These are phyloP conservation scores for Saccharomycopsis fermentans DNA, from an alignment of 805 yeast genomes.

Conservation along the genomic window DNA sequence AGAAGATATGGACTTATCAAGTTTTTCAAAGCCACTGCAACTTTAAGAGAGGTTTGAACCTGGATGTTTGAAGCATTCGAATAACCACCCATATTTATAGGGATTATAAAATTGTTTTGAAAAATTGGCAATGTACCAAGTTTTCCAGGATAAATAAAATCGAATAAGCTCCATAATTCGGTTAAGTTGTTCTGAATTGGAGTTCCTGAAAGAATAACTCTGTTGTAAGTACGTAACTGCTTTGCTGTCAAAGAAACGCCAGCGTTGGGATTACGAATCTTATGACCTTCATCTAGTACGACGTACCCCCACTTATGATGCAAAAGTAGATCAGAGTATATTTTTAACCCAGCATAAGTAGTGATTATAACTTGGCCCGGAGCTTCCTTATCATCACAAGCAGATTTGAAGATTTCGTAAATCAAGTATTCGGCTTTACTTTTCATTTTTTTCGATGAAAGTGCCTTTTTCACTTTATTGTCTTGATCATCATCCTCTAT, in stretches of 20 bases:
- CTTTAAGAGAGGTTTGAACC: constrained; percentile 91
- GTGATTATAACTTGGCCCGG: constrained; percentile 80
- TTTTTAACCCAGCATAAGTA: constrained; percentile 77
- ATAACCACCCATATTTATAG: constrained; percentile 95
- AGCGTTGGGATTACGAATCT: constrained; percentile 88
- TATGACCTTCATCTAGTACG: constrained; percentile 93
- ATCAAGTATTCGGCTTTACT: constrained; percentile 39
- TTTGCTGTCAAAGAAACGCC: constrained; percentile 81
- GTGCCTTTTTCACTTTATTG: constrained; percentile 21
- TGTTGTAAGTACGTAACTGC: constrained; percentile 70
- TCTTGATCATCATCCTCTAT: constrained; percentile 37
- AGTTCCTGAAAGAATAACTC: constrained; percentile 88
- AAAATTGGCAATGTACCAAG: constrained; percentile 92
- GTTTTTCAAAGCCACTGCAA: constrained; percentile 86
- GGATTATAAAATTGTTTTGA: constrained; percentile 83
- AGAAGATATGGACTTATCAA: constrained; percentile 82
- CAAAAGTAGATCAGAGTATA: constrained; percentile 54
- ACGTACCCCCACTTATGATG: constrained; percentile 80
- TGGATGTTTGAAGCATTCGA: constrained; percentile 95
- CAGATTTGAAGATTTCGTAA: constrained; percentile 42
- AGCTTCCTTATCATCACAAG: background rate
- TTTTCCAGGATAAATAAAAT: constrained; percentile 89
- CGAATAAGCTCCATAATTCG: constrained; percentile 92
- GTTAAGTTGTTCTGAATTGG: constrained; percentile 91
- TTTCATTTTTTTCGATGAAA: constrained; percentile 24